Evolutionary conservation across 208 protist genomes (phyloP).

Genomic region (Trypanosomatidae sp.): DNA sequence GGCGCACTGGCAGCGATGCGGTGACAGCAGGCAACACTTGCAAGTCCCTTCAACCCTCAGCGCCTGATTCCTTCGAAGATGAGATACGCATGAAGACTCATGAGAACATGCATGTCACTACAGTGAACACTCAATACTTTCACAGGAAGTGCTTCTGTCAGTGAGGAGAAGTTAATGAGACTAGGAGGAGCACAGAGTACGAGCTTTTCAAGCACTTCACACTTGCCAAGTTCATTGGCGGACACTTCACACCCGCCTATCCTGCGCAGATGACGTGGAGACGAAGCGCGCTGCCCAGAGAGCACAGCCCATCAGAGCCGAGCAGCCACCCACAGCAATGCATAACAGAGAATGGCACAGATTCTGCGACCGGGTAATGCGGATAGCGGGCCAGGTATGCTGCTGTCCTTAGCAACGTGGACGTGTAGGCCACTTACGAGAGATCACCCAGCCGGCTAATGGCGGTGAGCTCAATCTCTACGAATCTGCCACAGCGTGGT

Average conservation of each 20-base stretch:
- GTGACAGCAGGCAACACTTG: not conserved
- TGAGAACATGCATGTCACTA: not conserved
- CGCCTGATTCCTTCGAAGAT: not conserved
- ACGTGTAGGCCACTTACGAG: not conserved
- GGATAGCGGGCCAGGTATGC: not conserved
- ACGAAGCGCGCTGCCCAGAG: not conserved
- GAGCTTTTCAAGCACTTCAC: not conserved
- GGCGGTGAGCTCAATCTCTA: not conserved
- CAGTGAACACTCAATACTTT: not conserved
- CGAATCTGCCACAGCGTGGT: not conserved
- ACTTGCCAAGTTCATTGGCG: not conserved
- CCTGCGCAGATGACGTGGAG: not conserved
- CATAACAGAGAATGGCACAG: not conserved
- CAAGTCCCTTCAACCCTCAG: not conserved
- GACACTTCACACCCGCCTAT: not conserved
- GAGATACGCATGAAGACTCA: constrained; percentile 1
- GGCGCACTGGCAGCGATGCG: not conserved
- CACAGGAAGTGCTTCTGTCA: not conserved
- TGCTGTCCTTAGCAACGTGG: not conserved
- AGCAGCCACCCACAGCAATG: not conserved
- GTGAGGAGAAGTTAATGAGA: not conserved
- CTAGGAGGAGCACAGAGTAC: not conserved
- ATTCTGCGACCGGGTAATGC: not conserved
- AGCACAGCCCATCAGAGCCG: not conserved
- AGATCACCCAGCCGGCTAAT: not conserved